Conservation (phyloP, 1,284 basidiomycete genomes). For the Ceratobasidium theobromae region DNA sequence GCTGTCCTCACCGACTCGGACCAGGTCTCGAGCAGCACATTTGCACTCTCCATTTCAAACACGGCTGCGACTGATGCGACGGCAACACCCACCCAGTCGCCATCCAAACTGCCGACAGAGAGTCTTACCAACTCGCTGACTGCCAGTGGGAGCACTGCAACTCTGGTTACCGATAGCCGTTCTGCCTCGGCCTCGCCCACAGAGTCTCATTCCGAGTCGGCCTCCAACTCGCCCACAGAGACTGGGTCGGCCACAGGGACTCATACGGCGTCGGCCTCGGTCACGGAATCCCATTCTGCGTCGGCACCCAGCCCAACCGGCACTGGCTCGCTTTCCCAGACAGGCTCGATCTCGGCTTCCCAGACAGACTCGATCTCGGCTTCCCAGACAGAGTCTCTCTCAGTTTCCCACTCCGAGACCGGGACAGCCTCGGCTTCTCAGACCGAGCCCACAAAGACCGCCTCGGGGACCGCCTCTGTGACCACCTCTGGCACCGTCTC, state of each 20-base stretch:
- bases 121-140: too few species aligned
- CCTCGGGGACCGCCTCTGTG: not conserved
- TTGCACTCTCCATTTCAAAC: not conserved
- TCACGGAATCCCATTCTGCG: too few species aligned
- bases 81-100: not conserved
- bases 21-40: not conserved
- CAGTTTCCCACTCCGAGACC: not conserved
- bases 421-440: not conserved
- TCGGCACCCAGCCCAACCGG: too few species aligned
- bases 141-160: too few species aligned
- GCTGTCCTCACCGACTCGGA: too few species aligned
- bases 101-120: too few species aligned
- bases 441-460: not conserved
- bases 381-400: not conserved
- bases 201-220: not conserved
- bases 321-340: too few species aligned
- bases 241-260: not conserved
- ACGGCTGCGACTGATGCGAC: not conserved
- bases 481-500: not conserved
- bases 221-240: not conserved
- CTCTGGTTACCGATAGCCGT: too few species aligned
- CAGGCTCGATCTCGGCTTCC: too few species aligned
- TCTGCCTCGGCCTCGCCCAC: too few species aligned
- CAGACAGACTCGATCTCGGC: not conserved
- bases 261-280: not conserved